Base-by-base conservation (phyloP, 2,329 filamentous ascomycete genomes). In the Ustulina deusta region DNA sequence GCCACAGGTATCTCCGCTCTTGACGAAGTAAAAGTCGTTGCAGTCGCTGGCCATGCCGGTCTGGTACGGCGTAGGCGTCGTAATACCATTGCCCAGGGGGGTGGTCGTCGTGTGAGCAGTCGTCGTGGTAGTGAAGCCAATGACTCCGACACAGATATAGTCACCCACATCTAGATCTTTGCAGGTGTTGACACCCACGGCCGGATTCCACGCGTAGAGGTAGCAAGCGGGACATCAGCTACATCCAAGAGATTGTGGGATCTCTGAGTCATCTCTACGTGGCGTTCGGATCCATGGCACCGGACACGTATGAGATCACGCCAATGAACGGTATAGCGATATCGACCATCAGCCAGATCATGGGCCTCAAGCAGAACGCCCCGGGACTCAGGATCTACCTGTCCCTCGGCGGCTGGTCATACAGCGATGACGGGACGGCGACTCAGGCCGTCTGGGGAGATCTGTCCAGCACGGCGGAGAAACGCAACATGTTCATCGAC, bases 341-440 rank as follows among this genome's bases (percentile, higher is more conserved):
- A n/a, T 34, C 60, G 3, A 63, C 49, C 6, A 63, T 63, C 40
- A 57, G 52, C 51, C 10, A 57, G 61, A 63, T 63, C 25, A 63
- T 63, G 61, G 6, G 25, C 7, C 69, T 83, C 3, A 83, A 84
- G 66, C 52, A 71, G 0, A 66, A 49, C 3, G 72, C 52, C 1
- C 44, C 65, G 7, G 61, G 65, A 1, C 40, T 65, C 27, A 57
- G 54, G 57, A 65, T 63, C 22, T 61, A 44, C 40, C 27, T 68
- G 7, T 61, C 56, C 6, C 61, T 65, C 29, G 65, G 65, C 42
- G 65, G 65, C 13, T 68, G 65, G 65, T 17, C 56, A 4, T 61
- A 61, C 20, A 68, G 56, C 49, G 65, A 65, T 27, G 54, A 58
- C 22, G 64, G 52, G 10, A 61, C 58, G 15, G 58, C 11, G 1